Percentiles rank a stretch among this genome's conserved stretches.
Conservation (phyloP, 306 rosid species). For the Rosa multiflora region DNA sequence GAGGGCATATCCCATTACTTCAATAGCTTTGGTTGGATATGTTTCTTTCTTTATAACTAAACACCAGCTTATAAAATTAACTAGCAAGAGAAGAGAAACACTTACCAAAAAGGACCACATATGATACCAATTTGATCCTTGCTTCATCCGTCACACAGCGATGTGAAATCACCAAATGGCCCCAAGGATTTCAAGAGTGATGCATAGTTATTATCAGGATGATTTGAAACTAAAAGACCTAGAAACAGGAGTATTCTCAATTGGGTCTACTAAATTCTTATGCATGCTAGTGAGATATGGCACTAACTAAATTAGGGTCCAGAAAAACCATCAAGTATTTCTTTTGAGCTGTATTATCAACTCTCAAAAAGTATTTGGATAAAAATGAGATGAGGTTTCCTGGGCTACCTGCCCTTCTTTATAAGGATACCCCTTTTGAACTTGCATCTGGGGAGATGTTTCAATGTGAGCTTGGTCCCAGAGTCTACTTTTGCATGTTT, state of each 20-base stretch:
- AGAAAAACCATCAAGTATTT: slow-evolving; percentile 2
- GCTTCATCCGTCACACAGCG: neutral
- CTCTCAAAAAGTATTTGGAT: slow-evolving; percentile 12
- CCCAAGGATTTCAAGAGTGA: slow-evolving; percentile 7
- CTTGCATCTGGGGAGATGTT: slow-evolving; percentile 9
- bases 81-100: neutral
- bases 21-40: neutral
- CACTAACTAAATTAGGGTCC: slow-evolving; percentile 6
- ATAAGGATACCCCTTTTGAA: neutral
- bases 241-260: neutral
- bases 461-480: slow-evolving; percentile 16
- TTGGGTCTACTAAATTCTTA: neutral
- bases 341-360: slow-evolving; percentile 18
- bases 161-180: neutral
- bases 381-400: slow-evolving; percentile 2
- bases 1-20: neutral
- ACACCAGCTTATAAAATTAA: neutral
- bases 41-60: neutral
- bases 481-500: neutral
- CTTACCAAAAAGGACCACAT: neutral
- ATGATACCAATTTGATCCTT: slow-evolving; percentile 1
- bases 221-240: slow-evolving; percentile 1
- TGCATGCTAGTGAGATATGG: slow-evolving; percentile 11
- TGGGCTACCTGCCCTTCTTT: slow-evolving; percentile 20
- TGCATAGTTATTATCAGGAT: neutral